Conservation (phyloP, 1,284 basidiomycete species). For the Mycena citricolor region DNA sequence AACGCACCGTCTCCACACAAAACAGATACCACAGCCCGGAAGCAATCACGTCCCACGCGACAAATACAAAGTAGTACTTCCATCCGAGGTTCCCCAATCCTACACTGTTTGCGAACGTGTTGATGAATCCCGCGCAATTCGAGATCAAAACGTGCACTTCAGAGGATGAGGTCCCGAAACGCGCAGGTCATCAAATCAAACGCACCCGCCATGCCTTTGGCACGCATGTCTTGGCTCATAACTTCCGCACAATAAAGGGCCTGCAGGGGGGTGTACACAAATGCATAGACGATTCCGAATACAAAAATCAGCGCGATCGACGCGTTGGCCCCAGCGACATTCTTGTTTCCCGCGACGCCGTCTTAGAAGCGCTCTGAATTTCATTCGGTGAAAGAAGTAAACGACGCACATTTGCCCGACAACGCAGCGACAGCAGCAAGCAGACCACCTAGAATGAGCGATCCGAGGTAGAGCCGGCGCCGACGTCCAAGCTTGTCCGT, state of each 20-base stretch:
- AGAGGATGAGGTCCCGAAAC: not conserved
- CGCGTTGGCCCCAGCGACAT: constrained; percentile 28
- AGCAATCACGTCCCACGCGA: constrained; percentile 30
- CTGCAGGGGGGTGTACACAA: constrained; percentile 31
- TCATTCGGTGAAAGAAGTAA: not conserved
- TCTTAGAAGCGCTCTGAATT: constrained; percentile 14
- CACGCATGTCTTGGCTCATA: constrained; percentile 32
- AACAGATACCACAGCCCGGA: constrained; percentile 29
- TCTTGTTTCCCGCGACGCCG: constrained; percentile 26
- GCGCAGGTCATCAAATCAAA: not conserved
- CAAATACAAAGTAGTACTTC: constrained; percentile 33
- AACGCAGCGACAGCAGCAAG: constrained; percentile 28
- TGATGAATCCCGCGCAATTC: constrained; percentile 26
- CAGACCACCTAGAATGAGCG: constrained; percentile 26
- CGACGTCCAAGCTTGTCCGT: constrained; percentile 30
- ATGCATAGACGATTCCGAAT: constrained; percentile 30
- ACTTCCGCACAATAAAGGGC: constrained; percentile 32
- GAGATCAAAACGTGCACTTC: constrained; percentile 30
- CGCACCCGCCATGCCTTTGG: constrained; percentile 30
- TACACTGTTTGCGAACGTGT: constrained; percentile 31
- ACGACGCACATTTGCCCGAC: constrained; percentile 28
- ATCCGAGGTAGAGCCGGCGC: constrained; percentile 28
- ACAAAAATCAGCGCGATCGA: constrained; percentile 31
- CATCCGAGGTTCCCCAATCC: constrained; percentile 27
- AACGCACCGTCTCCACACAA: constrained; percentile 29